These are phyloP conservation scores for Thalassia testudinum DNA, from an alignment of 116 monocot genomes.

Conservation along the genomic window DNA sequence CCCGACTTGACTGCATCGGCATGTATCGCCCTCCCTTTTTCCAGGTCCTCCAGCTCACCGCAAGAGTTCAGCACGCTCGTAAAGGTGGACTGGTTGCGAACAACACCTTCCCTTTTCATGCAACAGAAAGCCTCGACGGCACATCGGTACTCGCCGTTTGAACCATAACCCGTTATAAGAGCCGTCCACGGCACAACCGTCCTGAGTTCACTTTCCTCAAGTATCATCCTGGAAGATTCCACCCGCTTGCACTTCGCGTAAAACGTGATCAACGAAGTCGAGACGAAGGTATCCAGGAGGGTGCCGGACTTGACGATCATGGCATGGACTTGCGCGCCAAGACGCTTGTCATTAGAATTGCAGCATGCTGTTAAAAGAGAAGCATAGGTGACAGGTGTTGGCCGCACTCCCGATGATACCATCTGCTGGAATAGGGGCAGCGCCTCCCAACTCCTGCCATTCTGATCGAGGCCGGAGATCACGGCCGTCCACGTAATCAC, in stretches of 20 bases:
- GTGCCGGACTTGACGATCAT: constrained; percentile 24
- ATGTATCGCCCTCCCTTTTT: constrained; percentile 49
- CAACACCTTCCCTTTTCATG: constrained; percentile 29
- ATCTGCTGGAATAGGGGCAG: constrained; percentile 34
- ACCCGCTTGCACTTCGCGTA: constrained; percentile 55
- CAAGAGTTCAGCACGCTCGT: constrained; percentile 59
- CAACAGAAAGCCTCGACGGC: constrained; percentile 34
- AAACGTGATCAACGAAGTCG: constrained; percentile 47
- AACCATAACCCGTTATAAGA: constrained; percentile 50
- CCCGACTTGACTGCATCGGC: constrained; percentile 30
- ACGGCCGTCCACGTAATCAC: constrained; percentile 81
- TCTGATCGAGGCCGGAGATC: constrained; percentile 58
- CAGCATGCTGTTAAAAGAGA: constrained; percentile 45
- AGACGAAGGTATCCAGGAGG: constrained; percentile 28
- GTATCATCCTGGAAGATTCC: constrained; percentile 24
- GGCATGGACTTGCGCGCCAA: constrained; percentile 46
- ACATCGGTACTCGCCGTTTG: constrained; percentile 30
- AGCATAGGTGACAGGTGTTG: constrained; percentile 60
- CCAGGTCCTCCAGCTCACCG: constrained; percentile 42
- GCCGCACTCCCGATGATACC: constrained; percentile 33
- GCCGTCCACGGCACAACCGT: constrained; percentile 71
- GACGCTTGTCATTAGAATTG: constrained; percentile 8
- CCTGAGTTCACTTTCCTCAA: constrained; percentile 19
- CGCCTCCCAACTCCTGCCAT: constrained; percentile 31
- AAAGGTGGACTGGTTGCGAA: constrained; percentile 58